Base-by-base conservation (phyloP, 1,284 basidiomycete species). In the Trichosporon inkin region DNA sequence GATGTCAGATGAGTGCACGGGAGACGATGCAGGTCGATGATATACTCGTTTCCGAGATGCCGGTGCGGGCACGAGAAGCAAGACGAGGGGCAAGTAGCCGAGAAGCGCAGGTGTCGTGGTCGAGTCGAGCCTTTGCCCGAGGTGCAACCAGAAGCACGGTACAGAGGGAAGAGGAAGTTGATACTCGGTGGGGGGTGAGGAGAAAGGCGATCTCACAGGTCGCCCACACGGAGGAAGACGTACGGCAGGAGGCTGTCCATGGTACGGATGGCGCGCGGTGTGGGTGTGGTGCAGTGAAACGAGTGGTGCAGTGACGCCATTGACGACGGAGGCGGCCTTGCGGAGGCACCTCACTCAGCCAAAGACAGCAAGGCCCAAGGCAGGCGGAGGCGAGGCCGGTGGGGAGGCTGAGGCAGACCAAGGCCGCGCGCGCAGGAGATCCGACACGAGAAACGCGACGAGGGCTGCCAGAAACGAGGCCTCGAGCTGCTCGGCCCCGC, bases 391-490 rank as follows among this genome's bases (percentile, higher is more conserved):
- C 35, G 17, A 54, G 36, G 6, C 13, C 57, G 17, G 20, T 14
- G 37, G 28, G 14, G 14, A 22, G 32, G 20, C 13, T 10, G 11
- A n/a, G 39, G 53, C 28, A 20, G 35, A 51, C 51, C 16, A 37
- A 52, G 4, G 56, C 32, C 7, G 56, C 35, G 14, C 56, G 57
- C 28, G 19, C 51, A 16, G 28, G 16, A 49, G 44, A 17, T 49
- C 44, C 44, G 44, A 49, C 22, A 32, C 38, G 38, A 17, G 44
- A 28, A 7, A 28, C 44, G 28, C 24, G 11, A 22, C 44, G 24
- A 28, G 44, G 28, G 44, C 44, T 7, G n/a, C 44, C 11, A 49
- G 44, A 49, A 10, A 49, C 44, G 28, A 28, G 44, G 44, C 16
- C 44, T 28, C 44, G 28, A 28, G 16, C 22, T 28, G 28, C 8